Conservation (phyloP, 1,284 basidiomycete genomes). For the Cystobasidium sp. region DNA sequence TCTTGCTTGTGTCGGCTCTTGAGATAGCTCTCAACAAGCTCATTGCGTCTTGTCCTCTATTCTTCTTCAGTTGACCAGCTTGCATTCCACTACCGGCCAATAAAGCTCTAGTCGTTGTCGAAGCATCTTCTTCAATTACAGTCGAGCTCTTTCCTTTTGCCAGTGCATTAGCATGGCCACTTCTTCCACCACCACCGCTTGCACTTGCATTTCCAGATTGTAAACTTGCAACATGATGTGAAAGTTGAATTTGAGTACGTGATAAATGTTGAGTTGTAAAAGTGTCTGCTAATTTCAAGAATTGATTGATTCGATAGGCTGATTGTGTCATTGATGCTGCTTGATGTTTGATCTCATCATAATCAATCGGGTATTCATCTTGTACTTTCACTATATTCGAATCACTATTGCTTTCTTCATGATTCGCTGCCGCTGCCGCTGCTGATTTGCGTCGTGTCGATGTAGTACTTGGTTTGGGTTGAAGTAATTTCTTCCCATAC, state of each 20-base stretch:
- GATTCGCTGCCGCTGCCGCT: not conserved
- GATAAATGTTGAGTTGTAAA: slow-evolving; percentile 29
- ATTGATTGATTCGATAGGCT: slow-evolving; percentile 28
- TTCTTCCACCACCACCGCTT: not conserved
- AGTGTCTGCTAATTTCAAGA: slow-evolving; percentile 27
- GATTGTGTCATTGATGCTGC: slow-evolving; percentile 26
- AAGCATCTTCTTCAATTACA: not conserved
- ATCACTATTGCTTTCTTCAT: not conserved
- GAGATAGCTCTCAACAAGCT: slow-evolving; percentile 33
- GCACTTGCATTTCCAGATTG: not conserved
- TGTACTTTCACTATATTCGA: slow-evolving; percentile 17
- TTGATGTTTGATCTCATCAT: slow-evolving; percentile 34
- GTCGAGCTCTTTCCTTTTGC: slow-evolving; percentile 4
- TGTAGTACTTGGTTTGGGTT: slow-evolving; percentile 3
- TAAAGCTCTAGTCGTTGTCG: slow-evolving; percentile 7
- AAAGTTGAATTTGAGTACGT: slow-evolving; percentile 8
- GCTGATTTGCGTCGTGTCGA: slow-evolving; percentile 26
- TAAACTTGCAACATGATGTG: not conserved
- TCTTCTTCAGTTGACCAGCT: not conserved
- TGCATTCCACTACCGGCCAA: not conserved
- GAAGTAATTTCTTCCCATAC: slow-evolving; percentile 18
- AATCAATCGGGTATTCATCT: slow-evolving; percentile 27
- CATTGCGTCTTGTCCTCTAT: slow-evolving; percentile 10
- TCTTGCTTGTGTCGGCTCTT: slow-evolving; percentile 23
- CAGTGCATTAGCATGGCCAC: not conserved